phyloP scores from a whole-genome alignment of 805 yeast species.

The Candida khao-thaluensis region DNA sequence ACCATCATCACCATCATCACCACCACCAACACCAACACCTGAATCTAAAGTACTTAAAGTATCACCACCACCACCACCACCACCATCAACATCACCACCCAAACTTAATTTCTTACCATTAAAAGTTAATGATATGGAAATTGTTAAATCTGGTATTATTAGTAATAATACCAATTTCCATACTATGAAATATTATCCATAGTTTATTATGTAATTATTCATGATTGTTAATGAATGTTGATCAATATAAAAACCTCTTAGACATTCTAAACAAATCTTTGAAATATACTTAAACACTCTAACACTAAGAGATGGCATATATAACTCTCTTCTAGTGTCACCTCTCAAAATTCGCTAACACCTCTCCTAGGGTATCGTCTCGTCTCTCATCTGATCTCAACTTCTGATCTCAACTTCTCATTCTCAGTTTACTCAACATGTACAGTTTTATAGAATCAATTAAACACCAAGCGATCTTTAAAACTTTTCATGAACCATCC shows the following conservation, averaged over 20 bases:
- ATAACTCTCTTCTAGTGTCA: too few species aligned
- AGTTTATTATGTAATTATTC: not conserved
- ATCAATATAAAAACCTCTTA: not conserved
- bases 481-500: not conserved
- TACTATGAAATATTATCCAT: not conserved
- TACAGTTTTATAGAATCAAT: slow-evolving; percentile 7
- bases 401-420: too few species aligned
- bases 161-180: not conserved
- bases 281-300: too few species aligned
- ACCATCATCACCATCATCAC: not conserved
- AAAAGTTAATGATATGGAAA: not conserved
- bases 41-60: too few species aligned
- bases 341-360: too few species aligned
- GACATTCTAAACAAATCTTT: too few species aligned
- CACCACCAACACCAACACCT: too few species aligned
- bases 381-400: too few species aligned
- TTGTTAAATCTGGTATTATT: not conserved
- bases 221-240: too few species aligned
- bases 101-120: slow-evolving; percentile 1
- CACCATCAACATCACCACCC: not conserved
- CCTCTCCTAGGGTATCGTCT: too few species aligned
- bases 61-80: not conserved
- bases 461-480: slow-evolving; percentile 12
- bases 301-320: too few species aligned
- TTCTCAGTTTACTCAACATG: too few species aligned